Evolutionary conservation across 2,329 filamentous ascomycete genomes (phyloP).

Genomic region (Pseudogymnoascus sp.): DNA sequence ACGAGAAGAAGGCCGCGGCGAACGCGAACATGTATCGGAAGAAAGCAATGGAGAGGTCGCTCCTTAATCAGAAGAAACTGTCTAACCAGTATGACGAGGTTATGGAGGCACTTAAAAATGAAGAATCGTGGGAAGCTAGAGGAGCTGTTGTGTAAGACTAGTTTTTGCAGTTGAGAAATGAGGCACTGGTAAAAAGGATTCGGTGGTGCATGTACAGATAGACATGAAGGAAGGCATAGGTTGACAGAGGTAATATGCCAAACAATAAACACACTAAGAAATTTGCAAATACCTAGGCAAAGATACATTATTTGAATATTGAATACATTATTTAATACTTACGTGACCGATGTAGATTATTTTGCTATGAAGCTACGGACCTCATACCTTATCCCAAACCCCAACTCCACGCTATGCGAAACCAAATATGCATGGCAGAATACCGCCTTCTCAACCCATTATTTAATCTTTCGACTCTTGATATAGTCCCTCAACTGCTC

Average conservation of each 20-base stretch:
- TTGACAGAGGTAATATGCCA: background rate
- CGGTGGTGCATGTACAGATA: background rate
- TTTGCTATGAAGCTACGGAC: background rate
- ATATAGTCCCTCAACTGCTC: slow-evolving; percentile 83
- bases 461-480: slow-evolving; percentile 50
- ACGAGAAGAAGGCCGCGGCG: background rate
- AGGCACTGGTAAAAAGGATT: background rate
- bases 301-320: background rate
- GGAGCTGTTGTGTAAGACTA: background rate
- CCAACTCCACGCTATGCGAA: slow-evolving; percentile 9
- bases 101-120: background rate
- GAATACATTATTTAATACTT: background rate
- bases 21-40: background rate
- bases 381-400: background rate
- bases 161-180: background rate
- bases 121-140: background rate
- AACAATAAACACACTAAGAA: background rate
- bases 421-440: background rate
- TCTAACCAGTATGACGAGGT: background rate
- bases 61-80: background rate
- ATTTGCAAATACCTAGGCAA: background rate
- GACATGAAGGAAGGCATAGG: background rate
- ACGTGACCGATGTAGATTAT: background rate
- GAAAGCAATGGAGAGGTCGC: background rate
- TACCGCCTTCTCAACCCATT: slow-evolving; percentile 10